Evolutionary conservation across 1,139 yeast species (phyloP), one percentile per base, ranked within the genome.

Genomic region (Diutina neorugosa): DNA sequence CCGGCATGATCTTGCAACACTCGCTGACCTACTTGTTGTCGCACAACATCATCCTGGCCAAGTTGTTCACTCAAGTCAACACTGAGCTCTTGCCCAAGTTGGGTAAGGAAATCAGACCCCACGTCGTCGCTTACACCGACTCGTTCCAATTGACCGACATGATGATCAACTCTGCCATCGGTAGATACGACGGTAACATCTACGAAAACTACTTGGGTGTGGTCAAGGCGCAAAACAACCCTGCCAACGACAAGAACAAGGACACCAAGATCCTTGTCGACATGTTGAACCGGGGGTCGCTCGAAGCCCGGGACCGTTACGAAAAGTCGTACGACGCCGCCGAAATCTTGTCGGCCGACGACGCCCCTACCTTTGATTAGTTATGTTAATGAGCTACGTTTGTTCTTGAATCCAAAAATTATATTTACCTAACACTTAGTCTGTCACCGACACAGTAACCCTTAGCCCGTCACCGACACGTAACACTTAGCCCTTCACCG

Each of bases 91-190:
- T 71, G 56, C 71, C 75, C 53, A 65, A 62, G 53, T 64, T 71
- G 55, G 70, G 73, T 60, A 58, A 58, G 53, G 70, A 69, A 56
- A 60, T 74, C 55, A 71, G 79, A 65, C 77, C 77, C 48, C 68
- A 72, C 57, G 74, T 70, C 48, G 66, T 74, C 57, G 73, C 76
- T 25, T 71, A 67, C 57, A 74, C 78, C 48, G 79, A 74, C 62
- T 66, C 78, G n/a, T 74, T 74, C 76, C 76, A 73, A 60, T 68
- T 65, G 57, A 65, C 76, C 44, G 79, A 74, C 61, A 71, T 69
- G 69, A 60, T 70, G 60, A 63, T 74, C 56, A 72, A 74, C 63
- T 70, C 79, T 9, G 65, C 69, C 53, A 67, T 74, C 57, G 79
- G 78, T 57, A 65, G 63, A 53, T 73, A 67, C 59, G 74, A 73